A percentile compares a stretch with the other conserved stretches of the same genome.
phyloP scores from a whole-genome alignment of 169 alveolate species.

The Eimeria necatrix region DNA sequence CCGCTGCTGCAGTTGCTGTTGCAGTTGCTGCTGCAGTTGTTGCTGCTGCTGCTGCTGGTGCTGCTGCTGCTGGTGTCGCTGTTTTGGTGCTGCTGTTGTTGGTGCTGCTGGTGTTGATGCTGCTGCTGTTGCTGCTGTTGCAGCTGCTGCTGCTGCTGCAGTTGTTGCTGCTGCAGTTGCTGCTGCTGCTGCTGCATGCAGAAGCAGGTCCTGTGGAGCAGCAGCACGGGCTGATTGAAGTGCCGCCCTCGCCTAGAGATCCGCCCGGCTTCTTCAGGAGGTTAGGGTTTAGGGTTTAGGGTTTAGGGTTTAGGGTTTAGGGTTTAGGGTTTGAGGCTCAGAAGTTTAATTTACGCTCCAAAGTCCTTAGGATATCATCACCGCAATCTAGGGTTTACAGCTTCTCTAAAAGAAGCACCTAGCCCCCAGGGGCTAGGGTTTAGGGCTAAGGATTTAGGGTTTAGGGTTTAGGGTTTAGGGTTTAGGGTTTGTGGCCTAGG shows the following conservation, averaged over 20 bases:
- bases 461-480: too few species aligned
- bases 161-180: background rate
- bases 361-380: too few species aligned
- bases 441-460: too few species aligned
- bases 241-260: background rate
- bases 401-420: too few species aligned
- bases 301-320: background rate
- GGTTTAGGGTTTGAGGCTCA: background rate
- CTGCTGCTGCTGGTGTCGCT: background rate
- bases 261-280: background rate
- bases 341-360: too few species aligned
- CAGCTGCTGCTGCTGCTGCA: background rate
- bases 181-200: background rate
- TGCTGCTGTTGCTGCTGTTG: background rate
- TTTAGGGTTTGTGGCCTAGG: too few species aligned
- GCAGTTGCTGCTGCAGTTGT: background rate
- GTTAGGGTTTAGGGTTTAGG: slow-evolving; percentile 2
- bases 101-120: background rate
- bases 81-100: background rate
- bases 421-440: too few species aligned
- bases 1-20: too few species aligned
- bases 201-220: background rate
- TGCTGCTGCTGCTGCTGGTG: background rate
- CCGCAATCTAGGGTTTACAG: too few species aligned
- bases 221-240: background rate